A percentile compares a stretch with the other conserved stretches of the same genome.
phyloP scores from a whole-genome alignment of 331 rosid species.

The Dryas integrifolia region DNA sequence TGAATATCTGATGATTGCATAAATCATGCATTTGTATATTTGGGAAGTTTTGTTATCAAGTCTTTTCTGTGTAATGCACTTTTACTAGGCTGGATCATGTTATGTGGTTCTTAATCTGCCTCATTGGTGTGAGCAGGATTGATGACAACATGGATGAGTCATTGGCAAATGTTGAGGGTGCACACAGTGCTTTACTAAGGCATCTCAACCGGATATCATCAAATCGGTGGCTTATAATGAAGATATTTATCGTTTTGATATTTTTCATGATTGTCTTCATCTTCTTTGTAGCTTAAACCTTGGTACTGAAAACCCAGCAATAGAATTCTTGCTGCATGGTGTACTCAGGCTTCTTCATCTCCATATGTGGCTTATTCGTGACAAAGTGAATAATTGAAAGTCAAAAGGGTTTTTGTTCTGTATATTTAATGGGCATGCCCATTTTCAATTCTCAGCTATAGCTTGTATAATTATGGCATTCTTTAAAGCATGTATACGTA shows the following conservation, averaged over 20 bases:
- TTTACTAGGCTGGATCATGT: constrained; percentile 12
- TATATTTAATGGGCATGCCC: constrained; percentile 23
- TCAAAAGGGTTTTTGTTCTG: constrained; percentile 30
- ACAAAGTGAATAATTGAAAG: constrained; percentile 15
- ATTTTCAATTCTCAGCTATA: constrained; percentile 19
- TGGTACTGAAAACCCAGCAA: constrained; percentile 5
- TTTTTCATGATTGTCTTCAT: constrained; percentile 68
- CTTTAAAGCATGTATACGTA: background rate
- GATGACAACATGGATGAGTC: constrained; percentile 94
- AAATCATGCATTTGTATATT: too few relatives aligned
- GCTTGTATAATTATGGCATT: constrained; percentile 20
- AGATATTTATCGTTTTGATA: constrained; percentile 71
- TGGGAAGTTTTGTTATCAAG: too few relatives aligned
- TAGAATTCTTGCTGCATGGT: constrained; percentile 25
- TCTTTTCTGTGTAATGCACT: background rate
- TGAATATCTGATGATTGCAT: too few relatives aligned
- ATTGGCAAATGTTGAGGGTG: constrained; percentile 86
- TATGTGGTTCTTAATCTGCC: constrained; percentile 25
- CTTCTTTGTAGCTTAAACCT: constrained; percentile 68
- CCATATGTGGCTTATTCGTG: constrained; percentile 9
- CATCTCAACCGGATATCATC: constrained; percentile 82
- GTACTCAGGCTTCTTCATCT: constrained; percentile 16
- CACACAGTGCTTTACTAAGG: constrained; percentile 76
- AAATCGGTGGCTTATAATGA: constrained; percentile 80
- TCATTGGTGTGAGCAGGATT: constrained; percentile 54